A percentile compares a stretch with the other conserved stretches of the same genome.
These are phyloP conservation scores for Chlorokybus atmophyticus DNA, from an alignment of 139 green algal species.

Conservation along the genomic window DNA sequence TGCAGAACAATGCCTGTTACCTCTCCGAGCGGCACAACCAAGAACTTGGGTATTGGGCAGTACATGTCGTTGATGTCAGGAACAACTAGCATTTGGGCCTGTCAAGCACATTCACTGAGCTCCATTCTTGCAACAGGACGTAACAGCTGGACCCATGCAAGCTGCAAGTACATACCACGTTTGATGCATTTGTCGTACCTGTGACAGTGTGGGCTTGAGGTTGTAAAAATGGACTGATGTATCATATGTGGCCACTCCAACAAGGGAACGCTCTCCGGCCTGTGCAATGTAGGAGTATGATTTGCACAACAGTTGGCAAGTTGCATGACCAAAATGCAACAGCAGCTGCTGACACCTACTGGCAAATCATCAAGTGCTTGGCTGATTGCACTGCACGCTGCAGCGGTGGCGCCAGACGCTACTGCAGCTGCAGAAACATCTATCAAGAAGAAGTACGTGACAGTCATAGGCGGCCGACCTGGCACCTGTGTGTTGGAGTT, in stretches of 20 bases:
- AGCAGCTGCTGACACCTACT: conserved; percentile 5
- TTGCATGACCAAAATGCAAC: no score
- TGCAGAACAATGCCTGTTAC: no score
- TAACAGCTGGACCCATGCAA: no score
- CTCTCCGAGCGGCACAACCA: conserved; percentile 59
- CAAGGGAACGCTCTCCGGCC: conserved; percentile 42
- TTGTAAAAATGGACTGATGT: conserved; percentile 79
- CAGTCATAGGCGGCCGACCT: conserved; percentile 69
- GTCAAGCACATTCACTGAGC: background rate
- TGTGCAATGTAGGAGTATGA: no score
- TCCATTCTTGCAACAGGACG: no score
- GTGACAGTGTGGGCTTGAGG: conserved; percentile 39
- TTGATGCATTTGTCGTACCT: no score
- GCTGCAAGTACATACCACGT: no score
- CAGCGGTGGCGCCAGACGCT: conserved; percentile 38
- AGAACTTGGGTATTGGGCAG: conserved; percentile 63
- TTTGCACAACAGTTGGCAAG: no score
- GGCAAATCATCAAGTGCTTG: conserved; percentile 8
- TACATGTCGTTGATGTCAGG: conserved; percentile 76
- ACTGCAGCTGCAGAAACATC: conserved; percentile 60
- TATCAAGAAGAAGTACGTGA: conserved; percentile 73
- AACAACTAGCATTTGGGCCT: conserved; percentile 73
- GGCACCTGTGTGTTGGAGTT: no score
- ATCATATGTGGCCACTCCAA: conserved; percentile 74
- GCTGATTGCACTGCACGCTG: conserved; percentile 38